Evolutionary conservation across 345 rosid species (phyloP), one percentile per base, ranked within the genome.

Genomic region (Stellera chamaejasme): DNA sequence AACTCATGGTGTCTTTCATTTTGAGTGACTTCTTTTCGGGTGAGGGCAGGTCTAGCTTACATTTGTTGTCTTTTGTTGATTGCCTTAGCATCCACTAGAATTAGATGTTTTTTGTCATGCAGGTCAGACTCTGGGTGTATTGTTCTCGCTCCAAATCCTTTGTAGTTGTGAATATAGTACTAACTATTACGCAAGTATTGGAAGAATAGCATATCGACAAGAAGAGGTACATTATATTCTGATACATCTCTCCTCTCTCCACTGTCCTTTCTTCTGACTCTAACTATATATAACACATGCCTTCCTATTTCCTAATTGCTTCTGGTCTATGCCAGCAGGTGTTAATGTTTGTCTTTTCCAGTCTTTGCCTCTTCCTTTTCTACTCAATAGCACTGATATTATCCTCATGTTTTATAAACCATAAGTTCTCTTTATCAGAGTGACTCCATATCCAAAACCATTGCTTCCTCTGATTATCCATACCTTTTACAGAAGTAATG

Each of bases 61-160:
- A 12, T 60, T 56, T 51, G 55, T 56, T 56, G 54, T 45, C 62
- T 69, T 59, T 50, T 50, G 28, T 32, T 70, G 67, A 50, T 59
- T 68, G 52, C 61, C 52, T 55, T 70, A 78, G 74, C 75, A 70
- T 56, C 69, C 45, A 48, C 60, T 79, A 75, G 87, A 85, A 74
- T 72, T 77, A 70, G 82, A 69, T 64, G 65, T 58, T 77, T 70
- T 77, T 66, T 60, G 58, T 72, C 72, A 76, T 80, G 88, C 93
- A 82, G 93, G 90, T 80, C 63, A 74, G 72, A 73, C 46, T 54
- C 67, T 53, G 46, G 68, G 62, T 75, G 56, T 70, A 53, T 69
- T 53, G 13, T 44, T 43, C 52, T 36, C 64, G 68, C 59, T 16
- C 53, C 45, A 48, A 47, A 62, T 60, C 52, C 46, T 61, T 60